A percentile compares a stretch with the other conserved stretches of the same genome.
These are phyloP conservation scores for Venturiaceae sp. DNA, from an alignment of 2,329 filamentous ascomycete genomes.

Conservation along the genomic window DNA sequence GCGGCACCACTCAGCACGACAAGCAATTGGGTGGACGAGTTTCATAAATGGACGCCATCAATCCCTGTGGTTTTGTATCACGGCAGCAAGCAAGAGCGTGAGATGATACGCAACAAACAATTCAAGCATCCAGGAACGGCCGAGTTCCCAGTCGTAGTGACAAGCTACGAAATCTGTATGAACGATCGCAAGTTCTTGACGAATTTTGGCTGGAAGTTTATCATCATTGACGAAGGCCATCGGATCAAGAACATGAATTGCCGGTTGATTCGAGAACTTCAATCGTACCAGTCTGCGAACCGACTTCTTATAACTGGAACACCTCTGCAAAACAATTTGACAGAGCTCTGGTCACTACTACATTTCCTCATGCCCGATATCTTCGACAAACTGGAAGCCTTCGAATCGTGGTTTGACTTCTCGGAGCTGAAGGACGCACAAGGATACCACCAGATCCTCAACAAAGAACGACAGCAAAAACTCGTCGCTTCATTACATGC, in stretches of 20 bases:
- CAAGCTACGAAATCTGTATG: constrained; percentile 93
- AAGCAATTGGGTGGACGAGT: constrained; percentile 94
- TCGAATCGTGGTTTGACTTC: constrained; percentile 96
- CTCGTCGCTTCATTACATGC: constrained; percentile 83
- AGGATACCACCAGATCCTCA: constrained; percentile 32
- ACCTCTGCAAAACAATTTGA: constrained; percentile 88
- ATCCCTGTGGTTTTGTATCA: constrained; percentile 91
- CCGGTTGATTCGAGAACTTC: constrained; percentile 77
- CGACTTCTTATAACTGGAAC: constrained; percentile 90
- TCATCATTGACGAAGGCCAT: constrained; percentile 96
- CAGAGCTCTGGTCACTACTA: constrained; percentile 87
- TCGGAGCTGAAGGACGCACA: constrained; percentile 57
- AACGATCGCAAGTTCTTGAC: constrained; percentile 74
- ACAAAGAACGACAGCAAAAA: constrained; percentile 67
- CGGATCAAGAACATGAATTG: constrained; percentile 96
- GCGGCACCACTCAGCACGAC: constrained; percentile 85
- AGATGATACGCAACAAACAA: constrained; percentile 59
- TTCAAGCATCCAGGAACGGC: constrained; percentile 60
- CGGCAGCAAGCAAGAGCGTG: constrained; percentile 69
- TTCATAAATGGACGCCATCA: constrained; percentile 76
- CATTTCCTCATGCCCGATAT: constrained; percentile 90
- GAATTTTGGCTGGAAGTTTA: constrained; percentile 90
- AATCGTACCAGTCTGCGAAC: constrained; percentile 83
- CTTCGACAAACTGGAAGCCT: constrained; percentile 86
- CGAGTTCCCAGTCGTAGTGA: constrained; percentile 85